Conservation (phyloP, 768 basidiomycete genomes). For the Auricularia sp. region DNA sequence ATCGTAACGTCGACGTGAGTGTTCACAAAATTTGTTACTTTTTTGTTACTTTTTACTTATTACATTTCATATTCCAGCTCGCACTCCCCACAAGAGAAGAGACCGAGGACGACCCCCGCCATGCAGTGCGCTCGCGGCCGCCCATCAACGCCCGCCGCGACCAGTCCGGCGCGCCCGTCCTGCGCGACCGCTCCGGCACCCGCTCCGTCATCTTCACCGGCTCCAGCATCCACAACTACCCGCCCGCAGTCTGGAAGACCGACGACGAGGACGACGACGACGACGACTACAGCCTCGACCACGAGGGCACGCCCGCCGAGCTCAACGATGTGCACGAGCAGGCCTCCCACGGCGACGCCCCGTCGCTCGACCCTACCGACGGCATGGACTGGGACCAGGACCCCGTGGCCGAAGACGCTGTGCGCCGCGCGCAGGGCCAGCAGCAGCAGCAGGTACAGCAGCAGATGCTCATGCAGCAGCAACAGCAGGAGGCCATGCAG, state of each 20-base stretch:
- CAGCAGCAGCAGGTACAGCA: slow-evolving; percentile 24
- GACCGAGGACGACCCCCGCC: neutral
- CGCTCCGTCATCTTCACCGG: slow-evolving; percentile 61
- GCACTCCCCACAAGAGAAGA: neutral
- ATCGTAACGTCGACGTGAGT: slow-evolving; percentile 91
- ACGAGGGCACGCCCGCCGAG: neutral
- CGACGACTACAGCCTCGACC: slow-evolving; percentile 35
- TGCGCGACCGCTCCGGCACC: neutral
- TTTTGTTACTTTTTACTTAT: no score
- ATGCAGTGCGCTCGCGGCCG: neutral
- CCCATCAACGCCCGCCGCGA: neutral
- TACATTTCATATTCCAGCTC: neutral
- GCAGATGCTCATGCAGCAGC: slow-evolving; percentile 22
- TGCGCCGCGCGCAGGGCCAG: slow-evolving; percentile 13
- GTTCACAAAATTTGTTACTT: neutral
- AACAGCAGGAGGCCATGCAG: slow-evolving; percentile 8
- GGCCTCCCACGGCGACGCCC: slow-evolving; percentile 4
- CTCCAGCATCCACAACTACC: slow-evolving; percentile 61
- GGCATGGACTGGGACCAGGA: slow-evolving; percentile 83
- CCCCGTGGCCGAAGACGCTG: slow-evolving; percentile 42
- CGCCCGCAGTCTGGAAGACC: slow-evolving; percentile 75
- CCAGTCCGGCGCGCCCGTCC: neutral
- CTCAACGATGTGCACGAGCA: slow-evolving; percentile 1
- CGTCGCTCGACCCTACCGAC: slow-evolving; percentile 39
- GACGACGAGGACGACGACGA: slow-evolving; percentile 60